These are phyloP conservation scores for Ustilaginoidea virens DNA, from an alignment of 2,329 filamentous ascomycete genomes.

Conservation along the genomic window DNA sequence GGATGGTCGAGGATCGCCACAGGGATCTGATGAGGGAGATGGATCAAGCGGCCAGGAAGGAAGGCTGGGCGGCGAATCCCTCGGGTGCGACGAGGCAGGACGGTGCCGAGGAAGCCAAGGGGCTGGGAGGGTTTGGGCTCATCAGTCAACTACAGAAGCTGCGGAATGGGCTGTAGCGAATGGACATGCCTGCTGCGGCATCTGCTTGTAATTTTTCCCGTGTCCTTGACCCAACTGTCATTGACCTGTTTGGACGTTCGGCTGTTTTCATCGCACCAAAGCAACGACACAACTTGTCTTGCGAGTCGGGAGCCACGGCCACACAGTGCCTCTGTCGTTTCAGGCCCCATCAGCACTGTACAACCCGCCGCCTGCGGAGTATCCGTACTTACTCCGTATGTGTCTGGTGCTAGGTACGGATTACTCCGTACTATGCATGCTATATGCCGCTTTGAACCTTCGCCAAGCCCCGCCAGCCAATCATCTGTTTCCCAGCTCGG, in stretches of 20 bases:
- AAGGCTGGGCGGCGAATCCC: conserved; percentile 16
- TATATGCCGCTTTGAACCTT: conserved; percentile 1
- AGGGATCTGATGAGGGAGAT: conserved; percentile 36
- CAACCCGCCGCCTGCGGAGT: too few relatives aligned
- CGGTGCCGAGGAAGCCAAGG: conserved; percentile 23
- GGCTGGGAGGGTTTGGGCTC: conserved; percentile 38
- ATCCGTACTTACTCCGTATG: too few relatives aligned
- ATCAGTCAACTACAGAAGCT: conserved; percentile 49
- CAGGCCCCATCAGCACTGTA: too few relatives aligned
- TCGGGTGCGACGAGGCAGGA: conserved; percentile 10
- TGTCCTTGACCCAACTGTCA: too few relatives aligned
- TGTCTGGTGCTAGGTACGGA: too few relatives aligned
- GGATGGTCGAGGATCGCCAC: conserved; percentile 65
- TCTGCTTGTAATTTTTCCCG: not conserved
- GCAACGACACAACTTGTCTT: too few relatives aligned
- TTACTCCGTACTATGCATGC: not conserved
- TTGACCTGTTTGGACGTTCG: too few relatives aligned
- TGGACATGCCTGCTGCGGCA: not conserved
- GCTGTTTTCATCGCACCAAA: too few relatives aligned
- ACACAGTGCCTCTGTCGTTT: too few relatives aligned
- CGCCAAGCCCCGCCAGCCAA: conserved; percentile 3
- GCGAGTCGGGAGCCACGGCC: too few relatives aligned
- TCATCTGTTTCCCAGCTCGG: conserved; percentile 2
- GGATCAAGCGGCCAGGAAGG: conserved; percentile 25
- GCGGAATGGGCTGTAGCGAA: conserved; percentile 31